A percentile compares a stretch with the other conserved stretches of the same genome.
Conservation (phyloP, 371 early-diverging fungal species). For the Globomyces sp. region DNA sequence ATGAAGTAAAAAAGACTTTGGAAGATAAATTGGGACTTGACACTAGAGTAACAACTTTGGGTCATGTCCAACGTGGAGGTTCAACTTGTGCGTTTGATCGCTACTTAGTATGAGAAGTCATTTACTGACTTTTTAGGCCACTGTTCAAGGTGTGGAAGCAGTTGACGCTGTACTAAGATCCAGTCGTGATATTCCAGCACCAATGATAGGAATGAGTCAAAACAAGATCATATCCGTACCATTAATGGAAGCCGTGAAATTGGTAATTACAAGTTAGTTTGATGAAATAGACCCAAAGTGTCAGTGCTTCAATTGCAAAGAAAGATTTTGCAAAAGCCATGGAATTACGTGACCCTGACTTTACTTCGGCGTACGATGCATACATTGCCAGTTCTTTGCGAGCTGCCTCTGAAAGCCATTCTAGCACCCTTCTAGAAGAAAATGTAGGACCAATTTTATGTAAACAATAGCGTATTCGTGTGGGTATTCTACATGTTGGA, state of each 20-base stretch:
- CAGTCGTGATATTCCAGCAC: constrained; percentile 82
- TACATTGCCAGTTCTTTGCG: constrained; percentile 41
- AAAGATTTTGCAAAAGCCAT: constrained; percentile 89
- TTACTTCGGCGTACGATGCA: constrained; percentile 70
- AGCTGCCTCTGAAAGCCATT: not conserved
- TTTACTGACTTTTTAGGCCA: constrained; percentile 54
- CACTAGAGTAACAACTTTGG: constrained; percentile 92
- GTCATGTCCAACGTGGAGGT: constrained; percentile 99
- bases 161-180: constrained; percentile 91
- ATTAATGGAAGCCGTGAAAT: constrained; percentile 88
- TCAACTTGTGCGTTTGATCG: constrained; percentile 94
- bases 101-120: constrained; percentile 38
- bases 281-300: constrained; percentile 69
- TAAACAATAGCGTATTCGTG: constrained; percentile 57
- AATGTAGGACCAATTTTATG: not conserved
- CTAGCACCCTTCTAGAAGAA: not conserved
- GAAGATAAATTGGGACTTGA: constrained; percentile 80
- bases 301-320: constrained; percentile 75
- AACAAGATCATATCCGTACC: constrained; percentile 84
- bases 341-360: constrained; percentile 88
- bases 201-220: constrained; percentile 88
- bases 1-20: constrained; percentile 81
- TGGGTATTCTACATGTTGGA: constrained; percentile 94
- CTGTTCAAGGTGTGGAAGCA: constrained; percentile 93
- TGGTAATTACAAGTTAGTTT: constrained; percentile 39